Evolutionary conservation across 495 filamentous ascomycete species (phyloP).

Genomic region (Lophiotrema nucula): DNA sequence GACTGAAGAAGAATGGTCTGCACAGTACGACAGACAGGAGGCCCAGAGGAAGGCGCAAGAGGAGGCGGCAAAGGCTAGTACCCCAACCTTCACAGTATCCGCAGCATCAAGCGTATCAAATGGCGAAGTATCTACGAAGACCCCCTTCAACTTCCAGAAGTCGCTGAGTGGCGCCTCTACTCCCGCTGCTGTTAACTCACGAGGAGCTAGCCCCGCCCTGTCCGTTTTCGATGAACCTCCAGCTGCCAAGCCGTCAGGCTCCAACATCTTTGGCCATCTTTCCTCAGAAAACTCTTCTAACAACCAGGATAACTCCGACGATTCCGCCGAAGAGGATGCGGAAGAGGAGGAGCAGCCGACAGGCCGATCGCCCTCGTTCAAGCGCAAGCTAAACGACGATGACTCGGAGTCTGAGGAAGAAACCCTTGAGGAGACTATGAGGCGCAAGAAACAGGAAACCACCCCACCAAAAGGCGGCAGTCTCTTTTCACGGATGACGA

Average conservation of each 20-base stretch:
- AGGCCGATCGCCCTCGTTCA: background rate
- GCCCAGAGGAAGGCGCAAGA: conserved; percentile 14
- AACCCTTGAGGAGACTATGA: conserved; percentile 18
- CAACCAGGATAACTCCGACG: conserved; percentile 12
- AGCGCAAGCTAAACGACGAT: background rate
- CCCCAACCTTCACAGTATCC: too few relatives aligned
- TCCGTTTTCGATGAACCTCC: conserved; percentile 21
- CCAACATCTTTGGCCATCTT: conserved; percentile 30
- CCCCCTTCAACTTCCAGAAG: background rate
- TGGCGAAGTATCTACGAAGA: too few relatives aligned
- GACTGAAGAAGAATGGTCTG: conserved; percentile 17
- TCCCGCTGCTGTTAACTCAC: conserved; percentile 3
- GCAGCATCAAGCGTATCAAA: too few relatives aligned
- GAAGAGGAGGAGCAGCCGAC: background rate
- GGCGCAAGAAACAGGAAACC: conserved; percentile 10
- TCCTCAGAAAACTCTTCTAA: conserved; percentile 12
- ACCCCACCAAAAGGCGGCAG: too few relatives aligned
- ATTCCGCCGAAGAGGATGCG: conserved; percentile 5
- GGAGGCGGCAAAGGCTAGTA: too few relatives aligned
- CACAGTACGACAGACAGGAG: conserved; percentile 8
- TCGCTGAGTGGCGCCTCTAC: background rate
- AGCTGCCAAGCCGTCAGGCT: background rate
- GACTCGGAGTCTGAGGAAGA: conserved; percentile 19
- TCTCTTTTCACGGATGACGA: conserved; percentile 3
- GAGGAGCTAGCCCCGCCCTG: conserved; percentile 12